These are phyloP conservation scores for Cystobasidium pallidum DNA, from an alignment of 1,284 basidiomycete genomes.

Conservation along the genomic window DNA sequence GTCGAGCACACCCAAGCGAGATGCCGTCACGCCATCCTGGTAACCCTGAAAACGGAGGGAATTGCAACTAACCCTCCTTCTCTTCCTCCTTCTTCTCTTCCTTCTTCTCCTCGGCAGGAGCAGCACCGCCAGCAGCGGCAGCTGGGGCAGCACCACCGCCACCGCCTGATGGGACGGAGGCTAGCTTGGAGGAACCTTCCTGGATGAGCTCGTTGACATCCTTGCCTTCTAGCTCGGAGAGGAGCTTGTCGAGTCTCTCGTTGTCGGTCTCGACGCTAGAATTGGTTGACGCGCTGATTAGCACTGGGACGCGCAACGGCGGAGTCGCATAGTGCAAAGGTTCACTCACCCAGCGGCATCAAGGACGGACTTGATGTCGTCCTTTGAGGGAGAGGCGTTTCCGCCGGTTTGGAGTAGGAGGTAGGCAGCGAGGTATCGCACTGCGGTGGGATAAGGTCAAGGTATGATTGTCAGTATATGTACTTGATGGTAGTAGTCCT, in stretches of 20 bases:
- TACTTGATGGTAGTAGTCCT: background rate
- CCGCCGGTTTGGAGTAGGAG: constrained; percentile 95
- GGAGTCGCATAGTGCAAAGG: too few relatives aligned
- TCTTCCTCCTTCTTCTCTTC: constrained; percentile 62
- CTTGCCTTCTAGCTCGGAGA: constrained; percentile 93
- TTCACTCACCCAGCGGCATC: constrained; percentile 67
- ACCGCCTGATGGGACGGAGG: constrained; percentile 70
- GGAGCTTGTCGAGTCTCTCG: constrained; percentile 78
- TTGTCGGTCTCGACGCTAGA: constrained; percentile 86
- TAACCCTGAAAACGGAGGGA: background rate
- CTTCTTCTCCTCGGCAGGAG: constrained; percentile 68
- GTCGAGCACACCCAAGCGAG: background rate
- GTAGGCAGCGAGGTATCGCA: constrained; percentile 98
- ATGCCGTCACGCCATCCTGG: background rate
- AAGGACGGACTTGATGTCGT: constrained; percentile 88
- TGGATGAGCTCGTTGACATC: constrained; percentile 87
- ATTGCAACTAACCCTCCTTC: constrained; percentile 45
- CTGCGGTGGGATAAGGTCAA: constrained; percentile 57
- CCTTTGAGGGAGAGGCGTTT: constrained; percentile 80
- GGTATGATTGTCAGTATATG: background rate
- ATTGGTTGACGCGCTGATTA: too few relatives aligned
- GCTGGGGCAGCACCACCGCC: constrained; percentile 60
- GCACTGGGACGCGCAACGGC: too few relatives aligned
- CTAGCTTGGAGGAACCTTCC: constrained; percentile 89
- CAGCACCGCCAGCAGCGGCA: constrained; percentile 67